Evolutionary conservation across 768 basidiomycete species (phyloP).

Genomic region (Tylopilus vinaceipallidus): DNA sequence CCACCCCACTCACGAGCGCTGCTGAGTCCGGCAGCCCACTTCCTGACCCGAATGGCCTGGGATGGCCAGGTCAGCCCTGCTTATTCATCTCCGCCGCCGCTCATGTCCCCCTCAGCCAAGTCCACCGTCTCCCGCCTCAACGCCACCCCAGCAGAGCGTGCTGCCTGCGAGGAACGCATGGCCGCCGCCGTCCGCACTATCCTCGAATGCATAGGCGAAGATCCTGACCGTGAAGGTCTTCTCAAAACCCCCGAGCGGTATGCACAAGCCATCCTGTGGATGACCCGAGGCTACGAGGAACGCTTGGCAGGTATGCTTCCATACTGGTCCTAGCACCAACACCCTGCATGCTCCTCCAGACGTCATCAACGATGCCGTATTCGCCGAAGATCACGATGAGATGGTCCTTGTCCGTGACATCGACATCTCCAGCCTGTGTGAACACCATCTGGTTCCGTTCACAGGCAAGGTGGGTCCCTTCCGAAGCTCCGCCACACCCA

Average conservation of each 20-base stretch:
- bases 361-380: constrained; percentile 97
- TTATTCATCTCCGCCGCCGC: constrained; percentile 7
- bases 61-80: constrained; percentile 78
- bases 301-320: constrained; percentile 68
- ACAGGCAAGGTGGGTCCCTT: constrained; percentile 78
- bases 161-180: constrained; percentile 72
- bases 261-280: constrained; percentile 96
- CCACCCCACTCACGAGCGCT: constrained; percentile 51
- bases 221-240: constrained; percentile 93
- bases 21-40: constrained; percentile 34
- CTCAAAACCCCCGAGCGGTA: constrained; percentile 91
- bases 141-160: constrained; percentile 71
- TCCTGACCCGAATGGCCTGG: constrained; percentile 69
- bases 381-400: constrained; percentile 98
- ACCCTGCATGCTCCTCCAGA: constrained; percentile 47
- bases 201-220: constrained; percentile 97
- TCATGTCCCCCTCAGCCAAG: constrained; percentile 58
- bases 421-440: constrained; percentile 94
- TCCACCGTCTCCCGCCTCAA: constrained; percentile 83
- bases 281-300: constrained; percentile 99
- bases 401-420: constrained; percentile 99
- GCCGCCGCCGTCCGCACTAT: constrained; percentile 84
- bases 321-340: constrained; percentile 12
- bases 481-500: constrained; percentile 19
- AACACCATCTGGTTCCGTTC: constrained; percentile 98